A percentile compares a stretch with the other conserved stretches of the same genome.
These are phyloP conservation scores for Mesembryanthemum crystallinum DNA, from an alignment of 148 eudicot species.

Conservation along the genomic window DNA sequence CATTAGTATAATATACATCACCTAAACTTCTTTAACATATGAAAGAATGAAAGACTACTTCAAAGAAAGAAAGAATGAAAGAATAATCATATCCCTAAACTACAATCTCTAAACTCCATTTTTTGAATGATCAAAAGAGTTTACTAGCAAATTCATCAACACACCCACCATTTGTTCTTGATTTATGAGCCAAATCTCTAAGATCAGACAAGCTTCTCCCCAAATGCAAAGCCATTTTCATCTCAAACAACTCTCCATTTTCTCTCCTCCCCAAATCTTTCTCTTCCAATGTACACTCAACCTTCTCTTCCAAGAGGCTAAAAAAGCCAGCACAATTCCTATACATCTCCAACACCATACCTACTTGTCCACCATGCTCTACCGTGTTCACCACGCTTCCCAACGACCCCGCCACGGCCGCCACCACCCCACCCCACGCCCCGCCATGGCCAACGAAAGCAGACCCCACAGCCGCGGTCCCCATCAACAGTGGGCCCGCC, in stretches of 20 bases:
- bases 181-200: constrained; percentile 39
- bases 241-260: constrained; percentile 53
- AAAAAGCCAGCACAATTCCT: constrained; percentile 64
- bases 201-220: constrained; percentile 61
- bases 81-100: neutral
- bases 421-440: constrained; percentile 42
- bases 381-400: constrained; percentile 44
- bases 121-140: constrained; percentile 32
- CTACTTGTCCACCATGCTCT: constrained; percentile 83
- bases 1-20: too few relatives aligned
- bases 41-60: constrained; percentile 28
- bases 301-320: constrained; percentile 37
- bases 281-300: constrained; percentile 36
- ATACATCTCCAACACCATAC: constrained; percentile 86
- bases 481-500: constrained; percentile 50
- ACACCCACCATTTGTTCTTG: constrained; percentile 28
- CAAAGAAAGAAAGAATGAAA: neutral
- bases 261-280: constrained; percentile 32
- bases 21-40: too few relatives aligned
- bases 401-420: constrained; percentile 35
- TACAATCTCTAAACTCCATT: neutral
- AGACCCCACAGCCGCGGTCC: constrained; percentile 53
- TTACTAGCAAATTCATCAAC: constrained; percentile 62
- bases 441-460: constrained; percentile 32
- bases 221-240: constrained; percentile 53